Evolutionary conservation across 2,329 filamentous ascomycete species (phyloP).

Genomic region (Teratosphaeria nubilosa): DNA sequence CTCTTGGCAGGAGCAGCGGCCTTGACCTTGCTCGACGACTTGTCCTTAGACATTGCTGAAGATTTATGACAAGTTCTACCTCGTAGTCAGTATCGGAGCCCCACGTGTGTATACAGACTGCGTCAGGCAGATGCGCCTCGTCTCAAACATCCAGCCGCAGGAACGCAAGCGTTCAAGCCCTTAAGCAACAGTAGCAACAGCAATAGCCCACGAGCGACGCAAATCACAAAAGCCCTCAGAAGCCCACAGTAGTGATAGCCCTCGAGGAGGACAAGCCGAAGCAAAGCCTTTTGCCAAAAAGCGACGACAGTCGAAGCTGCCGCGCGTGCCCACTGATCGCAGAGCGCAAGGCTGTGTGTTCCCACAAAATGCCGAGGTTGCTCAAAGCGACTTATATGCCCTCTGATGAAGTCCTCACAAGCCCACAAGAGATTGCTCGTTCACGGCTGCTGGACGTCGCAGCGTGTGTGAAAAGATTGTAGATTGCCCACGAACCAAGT

Average conservation of each 20-base stretch:
- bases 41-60: slow-evolving; percentile 36
- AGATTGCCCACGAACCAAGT: slow-evolving; percentile 8
- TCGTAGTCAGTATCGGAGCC: slow-evolving; percentile 17
- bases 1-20: slow-evolving; percentile 33
- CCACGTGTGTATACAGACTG: slow-evolving; percentile 2
- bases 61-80: slow-evolving; percentile 23
- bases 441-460: slow-evolving; percentile 5
- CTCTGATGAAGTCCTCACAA: slow-evolving; percentile 12
- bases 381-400: slow-evolving; percentile 15
- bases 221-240: slow-evolving; percentile 25
- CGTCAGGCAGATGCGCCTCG: slow-evolving; percentile 16
- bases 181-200: slow-evolving; percentile 23
- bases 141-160: slow-evolving; percentile 28
- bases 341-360: slow-evolving; percentile 40
- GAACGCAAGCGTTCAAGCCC: slow-evolving; percentile 33
- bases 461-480: slow-evolving; percentile 4
- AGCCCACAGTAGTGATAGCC: slow-evolving; percentile 25
- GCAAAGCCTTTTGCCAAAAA: slow-evolving; percentile 24
- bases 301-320: slow-evolving; percentile 27
- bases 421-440: slow-evolving; percentile 5
- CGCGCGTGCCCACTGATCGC: slow-evolving; percentile 31
- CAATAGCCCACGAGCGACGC: slow-evolving; percentile 25
- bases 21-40: slow-evolving; percentile 26
- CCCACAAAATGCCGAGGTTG: slow-evolving; percentile 41
- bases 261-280: slow-evolving; percentile 20